These are phyloP conservation scores for Mrakia blollopis DNA, from an alignment of 768 basidiomycete species.

Conservation along the genomic window DNA sequence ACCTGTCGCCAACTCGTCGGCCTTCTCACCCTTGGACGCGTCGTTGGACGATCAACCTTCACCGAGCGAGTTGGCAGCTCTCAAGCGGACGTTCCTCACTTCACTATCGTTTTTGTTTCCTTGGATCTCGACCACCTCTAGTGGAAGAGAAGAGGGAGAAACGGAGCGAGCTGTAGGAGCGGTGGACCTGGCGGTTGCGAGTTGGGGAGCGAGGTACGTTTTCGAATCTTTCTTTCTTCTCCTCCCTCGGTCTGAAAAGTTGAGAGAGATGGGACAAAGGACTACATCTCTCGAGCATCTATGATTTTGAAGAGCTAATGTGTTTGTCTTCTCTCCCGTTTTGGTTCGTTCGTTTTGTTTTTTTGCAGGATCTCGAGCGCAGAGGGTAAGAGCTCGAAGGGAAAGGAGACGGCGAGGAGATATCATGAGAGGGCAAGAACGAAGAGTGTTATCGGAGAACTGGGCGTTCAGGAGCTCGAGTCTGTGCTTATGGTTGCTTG, in stretches of 20 bases:
- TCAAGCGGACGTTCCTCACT: neutral
- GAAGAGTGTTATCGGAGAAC: neutral
- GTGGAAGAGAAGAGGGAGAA: neutral
- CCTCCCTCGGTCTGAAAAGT: too few species aligned
- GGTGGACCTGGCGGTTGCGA: neutral
- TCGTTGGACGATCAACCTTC: neutral
- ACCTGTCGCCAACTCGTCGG: too few species aligned
- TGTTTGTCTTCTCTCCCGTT: too few species aligned
- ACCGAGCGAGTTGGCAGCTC: neutral
- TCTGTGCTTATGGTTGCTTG: constrained; percentile 2
- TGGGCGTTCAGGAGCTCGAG: neutral
- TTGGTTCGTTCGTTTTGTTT: neutral
- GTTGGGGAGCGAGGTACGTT: neutral
- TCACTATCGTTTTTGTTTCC: neutral
- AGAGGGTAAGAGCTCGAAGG: neutral
- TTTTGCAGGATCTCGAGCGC: neutral
- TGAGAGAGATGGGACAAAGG: too few species aligned
- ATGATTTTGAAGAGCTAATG: too few species aligned
- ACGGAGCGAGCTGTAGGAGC: neutral
- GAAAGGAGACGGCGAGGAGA: neutral
- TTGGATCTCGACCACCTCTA: neutral
- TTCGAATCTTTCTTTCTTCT: too few species aligned
- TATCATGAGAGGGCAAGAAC: neutral
- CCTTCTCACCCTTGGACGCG: neutral
- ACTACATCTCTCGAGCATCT: too few species aligned